A percentile compares a stretch with the other conserved stretches of the same genome.
Evolutionary conservation across 306 rosid genomes (phyloP).

Genomic region (Pachyrhizus erosus): DNA sequence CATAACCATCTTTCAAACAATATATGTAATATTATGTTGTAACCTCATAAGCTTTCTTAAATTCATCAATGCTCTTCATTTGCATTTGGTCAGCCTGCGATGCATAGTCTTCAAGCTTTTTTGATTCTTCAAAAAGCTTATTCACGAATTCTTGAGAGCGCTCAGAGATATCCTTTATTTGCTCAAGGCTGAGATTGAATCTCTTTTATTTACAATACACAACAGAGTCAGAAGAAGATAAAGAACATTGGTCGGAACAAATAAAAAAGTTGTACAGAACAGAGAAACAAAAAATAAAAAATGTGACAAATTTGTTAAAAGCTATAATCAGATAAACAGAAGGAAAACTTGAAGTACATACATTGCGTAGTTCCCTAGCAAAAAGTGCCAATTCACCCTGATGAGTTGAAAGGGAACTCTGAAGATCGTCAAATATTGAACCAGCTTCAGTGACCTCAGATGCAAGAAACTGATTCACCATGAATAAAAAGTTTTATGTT

Average conservation of each 20-base stretch:
- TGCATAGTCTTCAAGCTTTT: slow-evolving; percentile 66
- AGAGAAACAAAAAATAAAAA: neutral
- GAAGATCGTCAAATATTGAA: slow-evolving; percentile 73
- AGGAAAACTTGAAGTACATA: slow-evolving; percentile 34
- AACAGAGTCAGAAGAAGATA: slow-evolving; percentile 17
- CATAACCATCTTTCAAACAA: neutral
- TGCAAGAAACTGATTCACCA: slow-evolving; percentile 69
- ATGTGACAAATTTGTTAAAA: neutral
- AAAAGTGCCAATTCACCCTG: slow-evolving; percentile 69
- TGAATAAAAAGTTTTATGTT: neutral
- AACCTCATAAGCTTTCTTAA: slow-evolving; percentile 87
- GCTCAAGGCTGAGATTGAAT: slow-evolving; percentile 63
- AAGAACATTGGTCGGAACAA: slow-evolving; percentile 3
- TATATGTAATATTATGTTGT: neutral
- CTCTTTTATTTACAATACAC: slow-evolving; percentile 56
- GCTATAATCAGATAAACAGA: neutral
- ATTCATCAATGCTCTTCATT: slow-evolving; percentile 72
- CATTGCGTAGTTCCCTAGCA: slow-evolving; percentile 82
- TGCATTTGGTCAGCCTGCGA: slow-evolving; percentile 58
- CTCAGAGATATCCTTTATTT: slow-evolving; percentile 73
- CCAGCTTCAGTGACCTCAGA: slow-evolving; percentile 62
- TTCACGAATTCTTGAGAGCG: slow-evolving; percentile 71
- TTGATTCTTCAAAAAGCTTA: slow-evolving; percentile 71
- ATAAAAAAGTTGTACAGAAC: neutral
- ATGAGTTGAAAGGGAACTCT: slow-evolving; percentile 72